Evolutionary conservation across 768 basidiomycete genomes (phyloP), one percentile per base, ranked within the genome.

Genomic region (Leccinum longicurvipes): DNA sequence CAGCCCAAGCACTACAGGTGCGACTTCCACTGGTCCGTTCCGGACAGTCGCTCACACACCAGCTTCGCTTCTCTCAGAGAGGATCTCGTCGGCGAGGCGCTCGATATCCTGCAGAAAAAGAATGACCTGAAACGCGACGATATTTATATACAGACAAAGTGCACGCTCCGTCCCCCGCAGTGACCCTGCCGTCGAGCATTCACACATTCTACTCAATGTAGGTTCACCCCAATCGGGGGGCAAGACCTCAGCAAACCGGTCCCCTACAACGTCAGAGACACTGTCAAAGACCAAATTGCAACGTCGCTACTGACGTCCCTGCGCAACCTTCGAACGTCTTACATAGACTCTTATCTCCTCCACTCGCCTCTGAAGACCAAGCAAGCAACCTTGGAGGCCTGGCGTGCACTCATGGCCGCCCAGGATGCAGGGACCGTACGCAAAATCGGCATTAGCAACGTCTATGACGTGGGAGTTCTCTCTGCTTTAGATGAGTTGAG

Each of bases 101-200:
- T 93, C 1, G 69, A 77, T 29, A 74, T 75, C 25, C 72, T 91
- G 24, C 72, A 79, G 58, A 77, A 74, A 8, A 75, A 82, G 41
- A 82, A 89, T 57, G 78, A 77, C 5, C 77, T 89, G 53, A 80
- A 79, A 53, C 82, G 92, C 6, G 80, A 89, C 64, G 83, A 87
- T 50, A 60, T 93, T 3, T 90, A 83, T 67, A 69, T 93, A 27
- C 91, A 93, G 70, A 91, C 91, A 29, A 93, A 94, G 87, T 90
- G 63, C 48, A 65, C 44, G 21, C 21, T 23, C 28, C 4, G 52
- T 59, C 56, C 41, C 42, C 42, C 49, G 28, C 25, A 44, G 27
- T 54, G 31, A 51, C 50, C 11, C 17, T 31, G 14, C 39, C 55
- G 42, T 31, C 41, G 49, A 31, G 25, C 47, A 39, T 28, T 50